A percentile compares a stretch with the other conserved stretches of the same genome.
phyloP scores from a whole-genome alignment of 1,284 basidiomycete genomes.

The Trametes versicolor region DNA sequence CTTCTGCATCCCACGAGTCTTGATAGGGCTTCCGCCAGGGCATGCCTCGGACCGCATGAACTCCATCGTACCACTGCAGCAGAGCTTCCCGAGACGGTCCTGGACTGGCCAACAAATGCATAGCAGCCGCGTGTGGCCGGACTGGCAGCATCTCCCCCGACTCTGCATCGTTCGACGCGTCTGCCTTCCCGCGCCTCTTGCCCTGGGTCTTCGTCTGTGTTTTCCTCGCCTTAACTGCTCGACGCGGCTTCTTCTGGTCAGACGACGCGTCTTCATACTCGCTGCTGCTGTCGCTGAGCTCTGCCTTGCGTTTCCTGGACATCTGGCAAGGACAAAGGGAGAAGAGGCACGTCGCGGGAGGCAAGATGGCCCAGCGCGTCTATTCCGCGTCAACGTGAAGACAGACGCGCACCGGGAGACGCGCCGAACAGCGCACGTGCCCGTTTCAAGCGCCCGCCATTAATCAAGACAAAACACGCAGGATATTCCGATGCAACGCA shows the following conservation, averaged over 20 bases:
- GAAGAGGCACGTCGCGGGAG: slow-evolving; percentile 19
- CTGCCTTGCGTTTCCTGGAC: slow-evolving; percentile 37
- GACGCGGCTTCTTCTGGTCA: slow-evolving; percentile 27
- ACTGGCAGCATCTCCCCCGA: slow-evolving; percentile 10
- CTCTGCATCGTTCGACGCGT: slow-evolving; percentile 18
- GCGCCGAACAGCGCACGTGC: slow-evolving; percentile 26
- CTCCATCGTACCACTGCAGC: slow-evolving; percentile 74
- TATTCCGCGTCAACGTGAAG: background rate
- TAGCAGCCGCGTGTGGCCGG: slow-evolving; percentile 44
- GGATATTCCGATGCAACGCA: slow-evolving; percentile 3
- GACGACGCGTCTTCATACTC: slow-evolving; percentile 32
- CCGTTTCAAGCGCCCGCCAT: background rate
- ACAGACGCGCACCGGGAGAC: slow-evolving; percentile 20
- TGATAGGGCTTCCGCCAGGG: slow-evolving; percentile 86
- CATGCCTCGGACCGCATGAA: slow-evolving; percentile 77
- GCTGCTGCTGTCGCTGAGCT: slow-evolving; percentile 26
- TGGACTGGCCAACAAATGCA: slow-evolving; percentile 50
- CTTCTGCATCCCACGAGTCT: slow-evolving; percentile 56
- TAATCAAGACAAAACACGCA: slow-evolving; percentile 1
- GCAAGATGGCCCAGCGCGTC: slow-evolving; percentile 24
- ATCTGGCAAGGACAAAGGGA: slow-evolving; percentile 13
- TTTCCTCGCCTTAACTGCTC: slow-evolving; percentile 17
- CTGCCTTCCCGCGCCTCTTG: slow-evolving; percentile 23
- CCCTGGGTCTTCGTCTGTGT: slow-evolving; percentile 20
- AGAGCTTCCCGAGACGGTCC: slow-evolving; percentile 56